These are phyloP conservation scores for Penicillium nordicum DNA, from an alignment of 2,329 filamentous ascomycete species.

Conservation along the genomic window DNA sequence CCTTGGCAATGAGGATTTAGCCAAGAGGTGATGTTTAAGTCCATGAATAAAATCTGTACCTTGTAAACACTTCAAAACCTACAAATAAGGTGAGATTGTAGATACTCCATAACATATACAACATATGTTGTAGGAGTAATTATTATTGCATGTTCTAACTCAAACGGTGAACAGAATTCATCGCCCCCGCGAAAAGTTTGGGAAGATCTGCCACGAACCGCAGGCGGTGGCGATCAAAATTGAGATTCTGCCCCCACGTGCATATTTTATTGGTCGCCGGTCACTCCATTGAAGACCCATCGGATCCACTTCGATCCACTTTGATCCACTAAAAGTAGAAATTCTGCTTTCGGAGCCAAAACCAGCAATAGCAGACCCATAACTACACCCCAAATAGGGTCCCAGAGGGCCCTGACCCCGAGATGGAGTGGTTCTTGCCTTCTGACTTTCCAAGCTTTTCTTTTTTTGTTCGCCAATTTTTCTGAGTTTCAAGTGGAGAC, in stretches of 20 bases:
- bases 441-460: constrained; percentile 1
- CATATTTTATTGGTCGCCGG: constrained; percentile 27
- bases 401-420: background rate
- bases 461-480: constrained; percentile 3
- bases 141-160: background rate
- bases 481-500: background rate
- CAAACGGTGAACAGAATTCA: background rate
- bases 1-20: background rate
- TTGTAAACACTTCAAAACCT: background rate
- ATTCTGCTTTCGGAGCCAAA: constrained; percentile 5
- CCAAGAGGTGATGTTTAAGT: background rate
- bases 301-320: constrained; percentile 13
- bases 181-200: constrained; percentile 4
- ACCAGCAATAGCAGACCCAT: background rate
- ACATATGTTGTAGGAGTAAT: background rate
- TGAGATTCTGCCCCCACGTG: constrained; percentile 34
- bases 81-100: background rate
- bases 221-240: constrained; percentile 10
- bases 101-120: background rate
- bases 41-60: background rate
- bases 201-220: background rate
- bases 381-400: background rate
- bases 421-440: background rate
- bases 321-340: background rate
- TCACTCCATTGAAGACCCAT: constrained; percentile 4